Conservation (phyloP, 1,284 basidiomycete genomes). For the Lentinula novae-zelandiae region DNA sequence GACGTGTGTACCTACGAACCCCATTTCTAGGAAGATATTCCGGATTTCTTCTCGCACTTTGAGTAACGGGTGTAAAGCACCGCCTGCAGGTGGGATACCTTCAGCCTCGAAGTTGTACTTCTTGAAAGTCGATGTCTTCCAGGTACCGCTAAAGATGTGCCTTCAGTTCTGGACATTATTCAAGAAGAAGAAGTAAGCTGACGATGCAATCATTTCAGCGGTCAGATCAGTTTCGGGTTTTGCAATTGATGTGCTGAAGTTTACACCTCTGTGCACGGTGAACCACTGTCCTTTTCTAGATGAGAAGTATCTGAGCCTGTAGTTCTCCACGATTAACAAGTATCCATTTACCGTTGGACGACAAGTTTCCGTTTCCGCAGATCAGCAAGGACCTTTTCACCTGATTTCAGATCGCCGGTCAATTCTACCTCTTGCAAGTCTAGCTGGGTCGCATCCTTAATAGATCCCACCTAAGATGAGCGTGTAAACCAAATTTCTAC, state of each 20-base stretch:
- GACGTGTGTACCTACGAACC: conserved; percentile 49
- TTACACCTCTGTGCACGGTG: conserved; percentile 79
- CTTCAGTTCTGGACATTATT: conserved; percentile 6
- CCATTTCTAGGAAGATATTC: conserved; percentile 99
- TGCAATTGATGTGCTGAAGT: conserved; percentile 90
- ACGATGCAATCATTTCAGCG: conserved; percentile 92
- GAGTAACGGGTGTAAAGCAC: conserved; percentile 92
- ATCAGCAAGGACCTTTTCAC: conserved; percentile 82
- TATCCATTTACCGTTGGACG: conserved; percentile 34
- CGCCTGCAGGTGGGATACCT: conserved; percentile 84
- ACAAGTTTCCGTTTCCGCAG: conserved; percentile 91
- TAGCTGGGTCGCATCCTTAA: conserved; percentile 71
- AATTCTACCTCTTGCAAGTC: conserved; percentile 77
- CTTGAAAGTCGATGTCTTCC: conserved; percentile 93
- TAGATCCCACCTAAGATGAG: conserved; percentile 48
- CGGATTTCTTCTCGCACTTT: conserved; percentile 99
- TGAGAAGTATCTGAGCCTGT: conserved; percentile 12
- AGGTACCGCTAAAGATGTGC: conserved; percentile 64
- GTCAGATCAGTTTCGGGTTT: conserved; percentile 99
- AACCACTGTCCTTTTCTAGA: conserved; percentile 94
- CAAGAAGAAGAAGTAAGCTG: conserved; percentile 22
- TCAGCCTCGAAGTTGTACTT: conserved; percentile 99
- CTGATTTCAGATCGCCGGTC: conserved; percentile 65
- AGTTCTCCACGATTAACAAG: conserved; percentile 3
- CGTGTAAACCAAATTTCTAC: conserved; percentile 1